Evolutionary conservation across 2,329 filamentous ascomycete genomes (phyloP).

Genomic region (Akanthomyces muscarius): DNA sequence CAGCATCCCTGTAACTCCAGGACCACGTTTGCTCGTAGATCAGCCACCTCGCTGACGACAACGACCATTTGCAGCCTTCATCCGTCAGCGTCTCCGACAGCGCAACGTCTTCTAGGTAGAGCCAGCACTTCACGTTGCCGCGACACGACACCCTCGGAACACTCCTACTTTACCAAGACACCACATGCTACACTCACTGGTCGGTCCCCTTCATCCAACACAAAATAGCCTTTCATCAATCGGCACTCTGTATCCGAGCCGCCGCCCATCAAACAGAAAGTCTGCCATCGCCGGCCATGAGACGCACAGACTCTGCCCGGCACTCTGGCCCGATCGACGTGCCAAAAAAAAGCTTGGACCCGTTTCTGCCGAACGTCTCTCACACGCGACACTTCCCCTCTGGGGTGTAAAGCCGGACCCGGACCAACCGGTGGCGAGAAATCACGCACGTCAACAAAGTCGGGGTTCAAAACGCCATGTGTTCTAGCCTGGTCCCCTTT

Average conservation of each 20-base stretch:
- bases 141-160: not conserved
- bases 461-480: no score
- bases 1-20: not conserved
- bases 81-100: not conserved
- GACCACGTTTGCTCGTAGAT: not conserved
- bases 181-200: not conserved
- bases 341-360: slow-evolving; percentile 4
- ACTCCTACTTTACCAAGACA: not conserved
- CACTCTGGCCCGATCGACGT: slow-evolving; percentile 5
- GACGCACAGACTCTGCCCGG: slow-evolving; percentile 5
- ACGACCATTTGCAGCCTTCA: not conserved
- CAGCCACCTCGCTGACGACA: not conserved
- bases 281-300: not conserved
- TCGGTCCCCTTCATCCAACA: not conserved
- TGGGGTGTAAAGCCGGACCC: not conserved
- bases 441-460: not conserved
- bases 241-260: not conserved
- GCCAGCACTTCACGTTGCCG: not conserved
- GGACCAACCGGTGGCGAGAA: not conserved
- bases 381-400: not conserved
- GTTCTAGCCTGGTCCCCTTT: no score
- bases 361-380: not conserved
- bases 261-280: not conserved
- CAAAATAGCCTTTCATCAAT: not conserved
- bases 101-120: not conserved